These are phyloP conservation scores for Akanthomyces muscarius DNA, from an alignment of 2,329 filamentous ascomycete genomes.

Conservation along the genomic window DNA sequence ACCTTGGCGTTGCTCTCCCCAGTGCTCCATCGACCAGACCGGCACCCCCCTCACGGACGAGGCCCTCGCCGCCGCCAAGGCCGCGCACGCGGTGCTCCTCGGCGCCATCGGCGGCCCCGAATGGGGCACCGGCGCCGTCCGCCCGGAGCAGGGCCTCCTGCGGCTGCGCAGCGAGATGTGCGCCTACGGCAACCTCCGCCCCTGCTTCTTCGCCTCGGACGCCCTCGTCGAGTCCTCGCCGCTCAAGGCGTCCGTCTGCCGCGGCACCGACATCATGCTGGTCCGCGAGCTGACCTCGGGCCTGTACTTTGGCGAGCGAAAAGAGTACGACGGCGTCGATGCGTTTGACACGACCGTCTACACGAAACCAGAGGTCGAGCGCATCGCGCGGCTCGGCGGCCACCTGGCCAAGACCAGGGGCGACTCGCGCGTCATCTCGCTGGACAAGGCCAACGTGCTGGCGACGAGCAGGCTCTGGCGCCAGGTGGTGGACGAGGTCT, in stretches of 20 bases:
- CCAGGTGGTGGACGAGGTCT: slow-evolving; percentile 78
- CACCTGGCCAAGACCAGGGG: slow-evolving; percentile 73
- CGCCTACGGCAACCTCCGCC: slow-evolving; percentile 92
- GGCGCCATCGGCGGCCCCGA: slow-evolving; percentile 93
- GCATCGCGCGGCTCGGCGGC: slow-evolving; percentile 76
- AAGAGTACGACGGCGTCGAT: slow-evolving; percentile 70
- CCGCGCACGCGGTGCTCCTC: slow-evolving; percentile 83
- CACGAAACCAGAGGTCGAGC: slow-evolving; percentile 74
- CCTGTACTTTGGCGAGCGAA: slow-evolving; percentile 91
- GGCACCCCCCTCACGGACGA: slow-evolving; percentile 77
- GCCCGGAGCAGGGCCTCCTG: slow-evolving; percentile 89
- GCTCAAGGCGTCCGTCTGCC: slow-evolving; percentile 79
- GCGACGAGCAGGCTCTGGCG: slow-evolving; percentile 88
- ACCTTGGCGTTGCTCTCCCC: not conserved
- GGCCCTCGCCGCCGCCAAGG: slow-evolving; percentile 76
- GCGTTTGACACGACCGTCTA: slow-evolving; percentile 84
- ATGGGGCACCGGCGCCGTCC: slow-evolving; percentile 87
- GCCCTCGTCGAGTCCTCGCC: slow-evolving; percentile 80
- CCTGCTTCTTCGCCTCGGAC: slow-evolving; percentile 92
- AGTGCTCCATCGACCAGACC: slow-evolving; percentile 85
- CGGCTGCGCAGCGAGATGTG: slow-evolving; percentile 87
- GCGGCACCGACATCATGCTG: slow-evolving; percentile 86
- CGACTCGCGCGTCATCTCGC: slow-evolving; percentile 67
- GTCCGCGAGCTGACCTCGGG: slow-evolving; percentile 89
- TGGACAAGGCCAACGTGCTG: slow-evolving; percentile 96